A percentile compares a stretch with the other conserved stretches of the same genome.
Conservation (phyloP, 2,329 filamentous ascomycete genomes). For the Lecanicillium sp. region DNA sequence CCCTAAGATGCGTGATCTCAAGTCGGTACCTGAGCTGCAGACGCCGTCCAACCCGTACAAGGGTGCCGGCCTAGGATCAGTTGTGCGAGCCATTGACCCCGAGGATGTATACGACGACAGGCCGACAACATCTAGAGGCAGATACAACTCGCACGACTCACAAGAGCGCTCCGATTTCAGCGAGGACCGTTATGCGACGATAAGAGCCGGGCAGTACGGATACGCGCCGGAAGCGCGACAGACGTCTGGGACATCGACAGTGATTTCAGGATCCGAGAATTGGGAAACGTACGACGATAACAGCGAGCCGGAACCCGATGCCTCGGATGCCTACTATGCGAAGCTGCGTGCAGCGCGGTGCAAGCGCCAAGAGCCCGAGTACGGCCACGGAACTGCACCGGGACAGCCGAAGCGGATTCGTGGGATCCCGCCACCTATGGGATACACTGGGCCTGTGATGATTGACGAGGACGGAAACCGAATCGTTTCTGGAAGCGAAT, state of each 20-base stretch:
- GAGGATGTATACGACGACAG: constrained; percentile 83
- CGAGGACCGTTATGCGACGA: constrained; percentile 37
- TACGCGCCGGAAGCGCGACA: constrained; percentile 51
- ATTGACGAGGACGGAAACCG: constrained; percentile 55
- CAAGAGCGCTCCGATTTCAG: constrained; percentile 27
- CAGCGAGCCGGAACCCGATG: constrained; percentile 69
- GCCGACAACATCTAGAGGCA: constrained; percentile 28
- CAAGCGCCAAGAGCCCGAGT: constrained; percentile 56
- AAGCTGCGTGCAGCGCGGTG: constrained; percentile 63
- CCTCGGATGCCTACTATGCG: constrained; percentile 72
- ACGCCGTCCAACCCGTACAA: constrained; percentile 45
- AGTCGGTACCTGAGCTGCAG: constrained; percentile 44
- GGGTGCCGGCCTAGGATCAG: constrained; percentile 40
- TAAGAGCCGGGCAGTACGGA: constrained; percentile 30
- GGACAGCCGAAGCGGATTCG: constrained; percentile 48
- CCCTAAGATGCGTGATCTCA: constrained; percentile 85
- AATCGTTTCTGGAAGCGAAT: constrained; percentile 59
- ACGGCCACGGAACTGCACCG: constrained; percentile 34
- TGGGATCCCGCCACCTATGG: constrained; percentile 44
- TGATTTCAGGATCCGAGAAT: constrained; percentile 81
- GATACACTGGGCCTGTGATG: constrained; percentile 42
- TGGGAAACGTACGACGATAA: constrained; percentile 95
- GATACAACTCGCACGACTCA: constrained; percentile 35
- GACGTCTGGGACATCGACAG: constrained; percentile 61
- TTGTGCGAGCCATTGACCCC: constrained; percentile 57